Evolutionary conservation across 208 protist genomes (phyloP).

Genomic region (Leishmania gerbilli): DNA sequence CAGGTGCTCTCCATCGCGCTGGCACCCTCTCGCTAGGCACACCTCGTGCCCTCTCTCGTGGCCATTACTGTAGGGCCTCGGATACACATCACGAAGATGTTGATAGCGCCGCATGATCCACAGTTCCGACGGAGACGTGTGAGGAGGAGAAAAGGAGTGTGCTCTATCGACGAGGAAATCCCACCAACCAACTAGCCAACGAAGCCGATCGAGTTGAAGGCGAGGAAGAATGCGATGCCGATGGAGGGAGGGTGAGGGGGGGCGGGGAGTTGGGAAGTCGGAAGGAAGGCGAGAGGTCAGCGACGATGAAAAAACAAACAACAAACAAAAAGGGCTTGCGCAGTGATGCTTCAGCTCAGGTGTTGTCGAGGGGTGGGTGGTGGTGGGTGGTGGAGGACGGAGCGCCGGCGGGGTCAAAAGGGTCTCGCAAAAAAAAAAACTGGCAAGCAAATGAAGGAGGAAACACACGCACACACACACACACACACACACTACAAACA

Average conservation of each 20-base stretch:
- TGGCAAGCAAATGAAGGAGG: neutral
- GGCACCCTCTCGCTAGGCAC: neutral
- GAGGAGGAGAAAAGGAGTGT: conserved; percentile 5
- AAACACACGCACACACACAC: neutral
- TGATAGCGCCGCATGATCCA: conserved; percentile 1
- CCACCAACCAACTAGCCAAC: neutral
- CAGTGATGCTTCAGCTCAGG: neutral
- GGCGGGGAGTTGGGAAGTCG: neutral
- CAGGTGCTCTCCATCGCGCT: neutral
- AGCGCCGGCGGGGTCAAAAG: neutral
- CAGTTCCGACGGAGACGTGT: neutral
- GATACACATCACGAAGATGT: neutral
- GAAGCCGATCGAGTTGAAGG: neutral
- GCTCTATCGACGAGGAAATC: neutral
- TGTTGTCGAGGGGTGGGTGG: neutral
- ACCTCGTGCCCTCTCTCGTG: neutral
- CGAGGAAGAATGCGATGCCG: neutral
- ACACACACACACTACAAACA: neutral
- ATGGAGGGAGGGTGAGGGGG: neutral
- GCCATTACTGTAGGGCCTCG: neutral
- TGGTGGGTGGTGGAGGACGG: neutral
- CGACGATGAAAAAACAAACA: neutral
- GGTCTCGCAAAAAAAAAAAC: too few relatives aligned
- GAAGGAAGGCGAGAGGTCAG: too few relatives aligned
- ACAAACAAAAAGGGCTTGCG: neutral